phyloP scores from a whole-genome alignment of 495 filamentous ascomycete genomes.

The Talaromyces wortmannii region DNA sequence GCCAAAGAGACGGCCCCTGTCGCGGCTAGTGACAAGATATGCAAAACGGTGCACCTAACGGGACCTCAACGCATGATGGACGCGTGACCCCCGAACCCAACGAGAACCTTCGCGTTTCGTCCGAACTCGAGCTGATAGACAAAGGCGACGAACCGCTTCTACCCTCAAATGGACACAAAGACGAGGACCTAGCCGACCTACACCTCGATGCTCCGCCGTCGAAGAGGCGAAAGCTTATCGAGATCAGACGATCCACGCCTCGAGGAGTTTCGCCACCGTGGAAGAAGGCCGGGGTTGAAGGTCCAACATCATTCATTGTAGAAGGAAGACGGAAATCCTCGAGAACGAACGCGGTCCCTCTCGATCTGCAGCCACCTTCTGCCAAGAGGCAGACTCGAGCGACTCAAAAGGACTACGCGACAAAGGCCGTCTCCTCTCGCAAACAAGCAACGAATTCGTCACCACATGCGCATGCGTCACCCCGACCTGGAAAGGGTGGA shows the following conservation, averaged over 20 bases:
- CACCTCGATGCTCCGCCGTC: slow-evolving; percentile 50
- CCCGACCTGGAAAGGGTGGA: slow-evolving; percentile 23
- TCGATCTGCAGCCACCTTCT: slow-evolving; percentile 58
- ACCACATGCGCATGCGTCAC: slow-evolving; percentile 25
- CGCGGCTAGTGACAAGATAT: slow-evolving; percentile 47
- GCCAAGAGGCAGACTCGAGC: slow-evolving; percentile 56
- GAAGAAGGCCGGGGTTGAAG: slow-evolving; percentile 83
- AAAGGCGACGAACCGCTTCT: slow-evolving; percentile 19
- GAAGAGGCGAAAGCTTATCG: slow-evolving; percentile 68
- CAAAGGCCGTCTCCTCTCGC: slow-evolving; percentile 15
- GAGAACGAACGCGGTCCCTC: slow-evolving; percentile 67
- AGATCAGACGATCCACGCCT: slow-evolving; percentile 40
- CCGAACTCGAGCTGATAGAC: slow-evolving; percentile 13
- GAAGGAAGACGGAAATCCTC: slow-evolving; percentile 84
- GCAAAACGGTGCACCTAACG: slow-evolving; percentile 49
- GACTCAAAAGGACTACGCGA: slow-evolving; percentile 20
- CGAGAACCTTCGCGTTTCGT: slow-evolving; percentile 15
- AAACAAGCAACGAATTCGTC: slow-evolving; percentile 24
- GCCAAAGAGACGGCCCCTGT: slow-evolving; percentile 37
- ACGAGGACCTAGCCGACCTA: slow-evolving; percentile 21
- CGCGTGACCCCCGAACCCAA: slow-evolving; percentile 30
- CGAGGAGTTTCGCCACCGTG: slow-evolving; percentile 75
- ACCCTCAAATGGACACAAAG: slow-evolving; percentile 21
- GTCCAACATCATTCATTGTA: slow-evolving; percentile 75
- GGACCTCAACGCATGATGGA: slow-evolving; percentile 41